Evolutionary conservation across 345 rosid genomes (phyloP), one percentile per base, ranked within the genome.

Genomic region (Zanthoxylum bungeanum): DNA sequence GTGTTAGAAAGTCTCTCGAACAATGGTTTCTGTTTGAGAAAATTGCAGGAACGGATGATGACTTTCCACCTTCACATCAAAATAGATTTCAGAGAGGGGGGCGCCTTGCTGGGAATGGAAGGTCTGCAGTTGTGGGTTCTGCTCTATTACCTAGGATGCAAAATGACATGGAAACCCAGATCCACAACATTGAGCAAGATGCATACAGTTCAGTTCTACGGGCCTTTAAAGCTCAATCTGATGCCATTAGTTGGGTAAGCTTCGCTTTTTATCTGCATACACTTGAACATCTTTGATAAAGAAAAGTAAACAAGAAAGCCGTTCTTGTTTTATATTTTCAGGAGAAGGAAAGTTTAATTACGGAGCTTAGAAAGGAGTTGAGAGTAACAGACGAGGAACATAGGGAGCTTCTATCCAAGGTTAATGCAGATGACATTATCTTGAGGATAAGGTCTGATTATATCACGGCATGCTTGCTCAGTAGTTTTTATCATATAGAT

Each of bases 361-460:
- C 99, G 21, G 97, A 96, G 80, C 97, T 96, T 40, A 86, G 99
- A 77, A 91, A 87, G 80, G 99, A 96, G 81, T 82, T 96, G 73
- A 82, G 97, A 78, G 98, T 96, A 60, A 91, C 98, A 76, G 99
- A 93, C 79, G 97, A 93, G 82, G 98, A 93, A 83, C 98, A 96
- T 64, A 80, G 99, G 71, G 88, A 83, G 87, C 87, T 91, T 69
- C 78, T 96, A 65, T 81, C 96, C 53, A 83, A 89, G 84, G 98
- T 96, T 78, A 86, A 93, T 80, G 85, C 92, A 10, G 99, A 96
- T 81, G 97, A 91, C 73, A 80, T 87, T 62, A 85, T 93, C 76
- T 82, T 79, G 64, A 79, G 83, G 77, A 96, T 96, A 86, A 96
- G 99, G 99, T 96, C 49, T 79, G 74, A 65, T 75, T 65, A 73